Percentiles rank a stretch among this genome's conserved stretches.
Conservation (phyloP, 1,284 basidiomycete species). For the Sparassis latifolia region DNA sequence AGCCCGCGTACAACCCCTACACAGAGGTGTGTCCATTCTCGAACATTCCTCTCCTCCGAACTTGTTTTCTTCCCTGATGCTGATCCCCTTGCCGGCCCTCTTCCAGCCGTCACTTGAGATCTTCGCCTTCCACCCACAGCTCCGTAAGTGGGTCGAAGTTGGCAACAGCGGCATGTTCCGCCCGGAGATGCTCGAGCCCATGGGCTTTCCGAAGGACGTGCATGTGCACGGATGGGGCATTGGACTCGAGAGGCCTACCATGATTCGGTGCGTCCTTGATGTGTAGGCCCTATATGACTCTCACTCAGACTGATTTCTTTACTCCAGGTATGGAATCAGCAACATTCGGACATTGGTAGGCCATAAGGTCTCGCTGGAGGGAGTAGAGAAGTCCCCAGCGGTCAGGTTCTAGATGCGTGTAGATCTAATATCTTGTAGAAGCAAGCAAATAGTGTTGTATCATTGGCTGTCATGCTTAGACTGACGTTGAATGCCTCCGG, state of each 20-base stretch:
- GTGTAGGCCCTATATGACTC: slow-evolving; percentile 18
- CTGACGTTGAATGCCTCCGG: too few species aligned
- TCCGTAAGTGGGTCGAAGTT: slow-evolving; percentile 95
- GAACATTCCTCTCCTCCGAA: neutral
- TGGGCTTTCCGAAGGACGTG: slow-evolving; percentile 97
- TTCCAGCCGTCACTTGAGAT: slow-evolving; percentile 94
- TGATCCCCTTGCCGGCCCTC: neutral
- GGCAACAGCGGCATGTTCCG: slow-evolving; percentile 99
- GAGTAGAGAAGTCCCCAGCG: slow-evolving; percentile 84
- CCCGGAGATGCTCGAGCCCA: slow-evolving; percentile 98
- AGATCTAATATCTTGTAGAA: too few species aligned
- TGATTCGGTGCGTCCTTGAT: slow-evolving; percentile 73
- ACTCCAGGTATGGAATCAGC: slow-evolving; percentile 75
- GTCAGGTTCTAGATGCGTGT: slow-evolving; percentile 65
- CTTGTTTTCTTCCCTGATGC: slow-evolving; percentile 1
- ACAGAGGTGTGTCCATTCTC: slow-evolving; percentile 62
- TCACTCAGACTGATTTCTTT: slow-evolving; percentile 3
- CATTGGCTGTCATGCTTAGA: too few species aligned
- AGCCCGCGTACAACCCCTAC: slow-evolving; percentile 96
- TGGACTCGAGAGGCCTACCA: slow-evolving; percentile 94
- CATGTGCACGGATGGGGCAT: slow-evolving; percentile 98
- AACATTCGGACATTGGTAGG: slow-evolving; percentile 97
- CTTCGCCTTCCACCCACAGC: slow-evolving; percentile 94
- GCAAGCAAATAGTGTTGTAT: too few species aligned
- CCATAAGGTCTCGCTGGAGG: slow-evolving; percentile 91